Conservation (phyloP, 2,329 filamentous ascomycete species). For the Alternaria ethzedia region DNA sequence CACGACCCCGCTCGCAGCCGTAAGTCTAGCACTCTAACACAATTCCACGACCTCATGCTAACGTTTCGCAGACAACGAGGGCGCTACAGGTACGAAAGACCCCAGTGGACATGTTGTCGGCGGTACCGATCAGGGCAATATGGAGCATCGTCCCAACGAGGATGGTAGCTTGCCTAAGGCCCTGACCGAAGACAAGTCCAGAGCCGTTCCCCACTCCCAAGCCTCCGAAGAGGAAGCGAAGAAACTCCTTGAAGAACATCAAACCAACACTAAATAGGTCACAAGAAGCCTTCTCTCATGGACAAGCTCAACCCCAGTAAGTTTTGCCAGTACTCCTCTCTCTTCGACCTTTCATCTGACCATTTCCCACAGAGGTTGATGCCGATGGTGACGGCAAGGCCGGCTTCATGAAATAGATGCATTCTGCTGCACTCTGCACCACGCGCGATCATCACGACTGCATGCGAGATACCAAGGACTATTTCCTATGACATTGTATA, state of each 20-base stretch:
- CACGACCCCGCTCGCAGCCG: slow-evolving; percentile 8
- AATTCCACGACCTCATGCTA: neutral
- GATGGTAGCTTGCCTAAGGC: slow-evolving; percentile 17
- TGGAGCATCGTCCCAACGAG: slow-evolving; percentile 17
- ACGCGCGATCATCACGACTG: slow-evolving; percentile 13
- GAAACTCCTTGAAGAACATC: neutral
- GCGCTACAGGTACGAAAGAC: slow-evolving; percentile 15
- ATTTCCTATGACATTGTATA: slow-evolving; percentile 14
- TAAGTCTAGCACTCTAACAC: neutral
- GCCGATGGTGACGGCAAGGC: slow-evolving; percentile 62
- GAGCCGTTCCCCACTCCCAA: slow-evolving; percentile 20
- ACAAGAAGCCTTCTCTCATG: slow-evolving; percentile 56
- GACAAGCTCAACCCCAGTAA: slow-evolving; percentile 61
- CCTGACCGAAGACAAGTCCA: slow-evolving; percentile 15
- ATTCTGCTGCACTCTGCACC: slow-evolving; percentile 31
- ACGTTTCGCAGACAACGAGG: slow-evolving; percentile 1
- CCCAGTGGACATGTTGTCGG: slow-evolving; percentile 5
- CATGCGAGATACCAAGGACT: slow-evolving; percentile 13
- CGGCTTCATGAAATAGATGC: slow-evolving; percentile 60
- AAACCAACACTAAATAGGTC: slow-evolving; percentile 19
- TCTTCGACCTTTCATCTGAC: neutral
- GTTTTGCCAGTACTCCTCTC: neutral
- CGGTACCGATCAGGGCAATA: slow-evolving; percentile 2
- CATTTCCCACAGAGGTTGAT: slow-evolving; percentile 45
- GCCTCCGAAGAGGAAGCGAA: slow-evolving; percentile 18